Percentiles rank a stretch among this genome's conserved stretches.
Conservation (phyloP, 768 basidiomycete genomes). For the Termitomyces heimii region DNA sequence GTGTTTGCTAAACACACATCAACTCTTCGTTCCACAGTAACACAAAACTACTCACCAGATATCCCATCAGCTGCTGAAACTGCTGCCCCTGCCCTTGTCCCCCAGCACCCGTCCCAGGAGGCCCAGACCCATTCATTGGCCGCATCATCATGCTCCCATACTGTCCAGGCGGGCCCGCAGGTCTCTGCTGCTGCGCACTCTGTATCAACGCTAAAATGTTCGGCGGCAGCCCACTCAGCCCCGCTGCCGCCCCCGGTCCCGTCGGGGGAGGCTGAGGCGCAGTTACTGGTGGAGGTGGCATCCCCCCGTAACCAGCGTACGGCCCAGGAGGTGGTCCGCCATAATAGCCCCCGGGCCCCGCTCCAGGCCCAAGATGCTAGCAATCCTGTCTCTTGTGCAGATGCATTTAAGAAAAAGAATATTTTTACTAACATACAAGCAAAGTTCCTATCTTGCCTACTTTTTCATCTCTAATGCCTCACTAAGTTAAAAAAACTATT, state of each 20-base stretch:
- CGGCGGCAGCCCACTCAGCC: conserved; percentile 48
- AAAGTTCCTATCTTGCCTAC: too few relatives aligned
- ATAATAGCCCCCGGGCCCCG: conserved; percentile 35
- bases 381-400: too few relatives aligned
- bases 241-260: conserved; percentile 28
- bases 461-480: too few relatives aligned
- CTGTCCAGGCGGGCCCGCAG: conserved; percentile 19
- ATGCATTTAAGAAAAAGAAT: too few relatives aligned
- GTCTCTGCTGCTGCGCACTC: conserved; percentile 31
- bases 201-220: conserved; percentile 66
- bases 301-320: conserved; percentile 27
- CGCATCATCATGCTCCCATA: conserved; percentile 34
- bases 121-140: conserved; percentile 32
- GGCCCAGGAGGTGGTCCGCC: conserved; percentile 15
- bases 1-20: conserved; percentile 24
- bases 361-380: too few relatives aligned
- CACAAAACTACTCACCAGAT: conserved; percentile 42
- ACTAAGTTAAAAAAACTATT: too few relatives aligned
- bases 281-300: conserved; percentile 14
- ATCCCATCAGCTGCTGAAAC: conserved; percentile 68
- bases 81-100: conserved; percentile 25
- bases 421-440: too few relatives aligned
- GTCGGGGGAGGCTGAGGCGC: too few relatives aligned
- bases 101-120: too few relatives aligned
- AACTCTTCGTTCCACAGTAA: neutral